phyloP scores from a whole-genome alignment of 2,329 filamentous ascomycete species.

The Ophiostoma quercus region DNA sequence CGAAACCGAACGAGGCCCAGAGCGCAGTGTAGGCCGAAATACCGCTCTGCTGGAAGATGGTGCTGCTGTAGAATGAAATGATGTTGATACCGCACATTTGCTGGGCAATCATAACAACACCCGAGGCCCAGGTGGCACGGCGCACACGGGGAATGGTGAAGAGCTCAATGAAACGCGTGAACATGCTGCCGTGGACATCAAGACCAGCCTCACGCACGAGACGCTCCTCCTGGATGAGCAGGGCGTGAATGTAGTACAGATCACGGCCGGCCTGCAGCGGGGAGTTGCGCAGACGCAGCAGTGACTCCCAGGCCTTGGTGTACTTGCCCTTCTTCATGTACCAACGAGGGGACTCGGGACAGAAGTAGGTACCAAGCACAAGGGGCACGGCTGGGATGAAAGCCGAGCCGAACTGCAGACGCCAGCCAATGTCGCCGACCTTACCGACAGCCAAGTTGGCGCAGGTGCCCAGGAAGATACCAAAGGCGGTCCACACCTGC shows the following conservation, averaged over 20 bases:
- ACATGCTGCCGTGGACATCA: slow-evolving; percentile 47
- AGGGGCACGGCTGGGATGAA: slow-evolving; percentile 58
- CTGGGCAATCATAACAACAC: slow-evolving; percentile 73
- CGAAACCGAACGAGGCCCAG: slow-evolving; percentile 60
- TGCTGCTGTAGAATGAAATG: slow-evolving; percentile 69
- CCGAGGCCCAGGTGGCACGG: slow-evolving; percentile 69
- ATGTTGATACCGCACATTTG: slow-evolving; percentile 65
- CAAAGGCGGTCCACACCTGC: slow-evolving; percentile 49
- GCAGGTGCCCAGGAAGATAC: slow-evolving; percentile 57
- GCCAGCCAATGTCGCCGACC: slow-evolving; percentile 55
- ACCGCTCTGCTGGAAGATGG: slow-evolving; percentile 55
- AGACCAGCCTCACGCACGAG: slow-evolving; percentile 33
- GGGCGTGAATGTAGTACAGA: slow-evolving; percentile 59
- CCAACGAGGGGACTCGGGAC: slow-evolving; percentile 62
- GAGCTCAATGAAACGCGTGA: slow-evolving; percentile 58
- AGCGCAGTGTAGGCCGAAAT: slow-evolving; percentile 52
- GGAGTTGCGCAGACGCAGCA: slow-evolving; percentile 49
- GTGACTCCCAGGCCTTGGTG: slow-evolving; percentile 52
- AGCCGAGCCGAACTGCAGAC: slow-evolving; percentile 59
- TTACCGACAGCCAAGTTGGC: slow-evolving; percentile 61
- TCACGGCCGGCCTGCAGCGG: slow-evolving; percentile 56
- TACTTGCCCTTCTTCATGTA: slow-evolving; percentile 62
- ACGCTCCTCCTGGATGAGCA: slow-evolving; percentile 56
- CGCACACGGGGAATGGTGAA: slow-evolving; percentile 66
- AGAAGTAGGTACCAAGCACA: slow-evolving; percentile 56